phyloP scores from a whole-genome alignment of 2,329 filamentous ascomycete species.

The Colletotrichum destructivum region DNA sequence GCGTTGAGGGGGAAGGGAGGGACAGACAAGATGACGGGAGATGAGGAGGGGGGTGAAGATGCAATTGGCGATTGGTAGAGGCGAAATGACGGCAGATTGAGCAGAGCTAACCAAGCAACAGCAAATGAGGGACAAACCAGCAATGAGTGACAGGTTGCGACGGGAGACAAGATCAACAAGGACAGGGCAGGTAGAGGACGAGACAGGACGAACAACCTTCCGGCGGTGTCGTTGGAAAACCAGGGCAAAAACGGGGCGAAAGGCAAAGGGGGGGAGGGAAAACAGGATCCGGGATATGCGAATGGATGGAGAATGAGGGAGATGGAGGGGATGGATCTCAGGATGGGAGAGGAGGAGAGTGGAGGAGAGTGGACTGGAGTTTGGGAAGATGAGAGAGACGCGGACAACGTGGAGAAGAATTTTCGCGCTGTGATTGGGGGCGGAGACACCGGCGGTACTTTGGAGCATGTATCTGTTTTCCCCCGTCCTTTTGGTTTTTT shows the following conservation, averaged over 20 bases:
- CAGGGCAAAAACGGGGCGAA: slow-evolving; percentile 34
- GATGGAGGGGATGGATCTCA: slow-evolving; percentile 8
- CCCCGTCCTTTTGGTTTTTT: too few species aligned
- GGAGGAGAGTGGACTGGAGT: not conserved
- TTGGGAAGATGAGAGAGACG: not conserved
- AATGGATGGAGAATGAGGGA: slow-evolving; percentile 21
- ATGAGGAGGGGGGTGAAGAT: slow-evolving; percentile 33
- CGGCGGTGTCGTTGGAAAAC: slow-evolving; percentile 37
- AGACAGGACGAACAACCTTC: slow-evolving; percentile 41
- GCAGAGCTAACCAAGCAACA: slow-evolving; percentile 32
- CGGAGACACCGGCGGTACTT: slow-evolving; percentile 36
- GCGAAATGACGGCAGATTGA: slow-evolving; percentile 41
- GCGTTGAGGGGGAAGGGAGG: slow-evolving; percentile 9
- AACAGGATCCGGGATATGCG: slow-evolving; percentile 27
- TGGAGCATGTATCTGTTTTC: not conserved
- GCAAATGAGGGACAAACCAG: slow-evolving; percentile 37
- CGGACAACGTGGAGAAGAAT: slow-evolving; percentile 6
- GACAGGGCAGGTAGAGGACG: slow-evolving; percentile 31
- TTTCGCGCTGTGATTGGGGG: slow-evolving; percentile 25
- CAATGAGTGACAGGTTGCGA: slow-evolving; percentile 10
- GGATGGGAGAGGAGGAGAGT: not conserved
- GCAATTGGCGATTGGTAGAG: slow-evolving; percentile 34
- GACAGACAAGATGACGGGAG: slow-evolving; percentile 24
- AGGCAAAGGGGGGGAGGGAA: slow-evolving; percentile 8
- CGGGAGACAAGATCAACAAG: slow-evolving; percentile 18